Percentiles rank a stretch among this genome's conserved stretches.
Conservation (phyloP, 805 yeast species). For the Candida manassasensis region DNA sequence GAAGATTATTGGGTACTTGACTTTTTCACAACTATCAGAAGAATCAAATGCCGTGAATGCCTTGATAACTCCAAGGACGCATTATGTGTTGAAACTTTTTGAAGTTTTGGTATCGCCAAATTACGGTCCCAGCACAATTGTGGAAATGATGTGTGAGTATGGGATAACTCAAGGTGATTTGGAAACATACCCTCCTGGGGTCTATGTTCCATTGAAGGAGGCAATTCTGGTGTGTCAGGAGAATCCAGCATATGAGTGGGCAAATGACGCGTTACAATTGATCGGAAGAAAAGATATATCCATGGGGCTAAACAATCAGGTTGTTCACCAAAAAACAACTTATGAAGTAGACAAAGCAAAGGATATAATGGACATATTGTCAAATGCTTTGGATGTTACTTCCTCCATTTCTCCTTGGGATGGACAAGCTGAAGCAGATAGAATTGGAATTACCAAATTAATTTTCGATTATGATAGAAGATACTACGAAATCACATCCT, state of each 20-base stretch:
- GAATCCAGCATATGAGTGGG: conserved; percentile 47
- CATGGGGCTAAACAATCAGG: conserved; percentile 19
- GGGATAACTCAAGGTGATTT: conserved; percentile 48
- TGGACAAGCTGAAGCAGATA: conserved; percentile 64
- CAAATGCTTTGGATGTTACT: conserved; percentile 29
- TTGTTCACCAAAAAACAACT: conserved; percentile 11
- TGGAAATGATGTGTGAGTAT: conserved; percentile 57
- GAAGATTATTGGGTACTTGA: conserved; percentile 49
- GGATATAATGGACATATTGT: conserved; percentile 40
- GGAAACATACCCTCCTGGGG: conserved; percentile 71
- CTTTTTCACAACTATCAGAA: conserved; percentile 64
- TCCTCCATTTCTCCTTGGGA: conserved; percentile 61
- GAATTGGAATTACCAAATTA: conserved; percentile 60
- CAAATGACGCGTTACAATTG: conserved; percentile 43
- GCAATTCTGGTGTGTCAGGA: conserved; percentile 52
- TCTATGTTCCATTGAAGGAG: conserved; percentile 62
- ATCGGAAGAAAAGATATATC: conserved; percentile 67
- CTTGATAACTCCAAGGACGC: conserved; percentile 62
- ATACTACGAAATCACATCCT: conserved; percentile 67
- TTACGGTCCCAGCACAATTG: conserved; percentile 48
- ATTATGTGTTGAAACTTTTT: conserved; percentile 52
- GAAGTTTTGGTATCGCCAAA: conserved; percentile 56
- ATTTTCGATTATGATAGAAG: conserved; percentile 77
- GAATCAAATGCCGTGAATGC: conserved; percentile 58
- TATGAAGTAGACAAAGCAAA: conserved; percentile 7